phyloP scores from a whole-genome alignment of 2,329 filamentous ascomycete genomes.

The Verticillium zaregamsianum region DNA sequence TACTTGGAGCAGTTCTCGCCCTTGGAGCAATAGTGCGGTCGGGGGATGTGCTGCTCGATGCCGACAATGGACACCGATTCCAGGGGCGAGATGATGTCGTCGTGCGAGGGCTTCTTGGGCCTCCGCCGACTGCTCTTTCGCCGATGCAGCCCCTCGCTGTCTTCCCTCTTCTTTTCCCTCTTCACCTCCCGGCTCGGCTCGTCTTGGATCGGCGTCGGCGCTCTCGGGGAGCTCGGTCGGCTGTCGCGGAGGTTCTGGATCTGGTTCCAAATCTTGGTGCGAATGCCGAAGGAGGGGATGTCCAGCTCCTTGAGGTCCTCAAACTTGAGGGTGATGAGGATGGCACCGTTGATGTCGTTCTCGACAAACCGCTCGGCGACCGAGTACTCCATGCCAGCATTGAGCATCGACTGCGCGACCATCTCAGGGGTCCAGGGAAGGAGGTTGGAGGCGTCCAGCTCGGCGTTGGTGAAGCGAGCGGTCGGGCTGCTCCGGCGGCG shows the following conservation, averaged over 20 bases:
- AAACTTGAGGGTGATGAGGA: slow-evolving; percentile 86
- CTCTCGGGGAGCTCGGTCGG: slow-evolving; percentile 44
- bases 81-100: slow-evolving; percentile 69
- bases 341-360: slow-evolving; percentile 87
- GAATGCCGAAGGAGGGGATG: slow-evolving; percentile 76
- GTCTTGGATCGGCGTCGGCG: slow-evolving; percentile 59
- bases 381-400: slow-evolving; percentile 71
- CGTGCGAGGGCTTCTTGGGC: slow-evolving; percentile 36
- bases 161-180: slow-evolving; percentile 34
- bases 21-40: slow-evolving; percentile 78
- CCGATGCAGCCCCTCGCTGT: slow-evolving; percentile 27
- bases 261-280: slow-evolving; percentile 76
- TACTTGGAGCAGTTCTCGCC: slow-evolving; percentile 83
- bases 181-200: slow-evolving; percentile 46
- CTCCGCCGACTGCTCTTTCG: slow-evolving; percentile 35
- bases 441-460: slow-evolving; percentile 57
- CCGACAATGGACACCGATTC: slow-evolving; percentile 89
- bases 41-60: slow-evolving; percentile 84
- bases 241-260: slow-evolving; percentile 65
- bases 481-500: slow-evolving; percentile 46
- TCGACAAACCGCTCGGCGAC: slow-evolving; percentile 81
- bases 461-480: slow-evolving; percentile 47
- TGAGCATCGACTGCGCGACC: slow-evolving; percentile 82
- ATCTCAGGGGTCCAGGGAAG: slow-evolving; percentile 68
- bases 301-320: slow-evolving; percentile 80